phyloP scores from a whole-genome alignment of 108 stramenopile species.

The Skeletonema potamos region DNA sequence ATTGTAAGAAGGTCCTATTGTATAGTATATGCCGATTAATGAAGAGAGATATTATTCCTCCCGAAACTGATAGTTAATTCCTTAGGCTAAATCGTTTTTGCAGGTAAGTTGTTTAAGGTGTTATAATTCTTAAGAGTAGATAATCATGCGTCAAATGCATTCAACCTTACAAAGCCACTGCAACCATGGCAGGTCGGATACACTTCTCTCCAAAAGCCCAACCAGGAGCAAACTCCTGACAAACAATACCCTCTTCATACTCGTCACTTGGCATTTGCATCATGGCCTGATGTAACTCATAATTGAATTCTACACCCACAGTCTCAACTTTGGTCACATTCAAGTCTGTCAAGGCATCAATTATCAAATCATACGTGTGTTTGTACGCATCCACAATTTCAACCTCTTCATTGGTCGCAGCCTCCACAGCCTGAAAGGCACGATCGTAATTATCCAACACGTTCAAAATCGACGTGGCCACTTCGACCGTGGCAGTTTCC shows the following conservation, averaged over 20 bases:
- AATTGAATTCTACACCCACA: constrained; percentile 86
- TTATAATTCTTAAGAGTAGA: not conserved
- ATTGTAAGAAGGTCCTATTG: no score
- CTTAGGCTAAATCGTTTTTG: no score
- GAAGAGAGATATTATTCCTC: no score
- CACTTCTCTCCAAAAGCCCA: constrained; percentile 72
- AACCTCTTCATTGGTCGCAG: constrained; percentile 62
- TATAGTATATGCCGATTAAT: no score
- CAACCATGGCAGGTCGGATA: constrained; percentile 88
- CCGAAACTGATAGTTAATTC: no score
- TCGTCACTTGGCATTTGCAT: constrained; percentile 78
- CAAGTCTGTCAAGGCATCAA: constrained; percentile 61
- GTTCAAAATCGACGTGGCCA: constrained; percentile 56
- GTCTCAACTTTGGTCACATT: constrained; percentile 83
- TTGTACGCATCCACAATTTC: constrained; percentile 76
- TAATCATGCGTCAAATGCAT: not conserved
- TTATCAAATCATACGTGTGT: constrained; percentile 59
- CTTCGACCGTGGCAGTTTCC: constrained; percentile 59
- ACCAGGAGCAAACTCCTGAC: constrained; percentile 86
- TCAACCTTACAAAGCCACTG: constrained; percentile 64
- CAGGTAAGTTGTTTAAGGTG: no score
- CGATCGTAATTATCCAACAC: constrained; percentile 87
- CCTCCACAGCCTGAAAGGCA: constrained; percentile 62
- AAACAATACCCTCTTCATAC: constrained; percentile 86
- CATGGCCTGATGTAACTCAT: constrained; percentile 87